A percentile compares a stretch with the other conserved stretches of the same genome.
Conservation (phyloP, 768 basidiomycete genomes). For the Collybia nuda region DNA sequence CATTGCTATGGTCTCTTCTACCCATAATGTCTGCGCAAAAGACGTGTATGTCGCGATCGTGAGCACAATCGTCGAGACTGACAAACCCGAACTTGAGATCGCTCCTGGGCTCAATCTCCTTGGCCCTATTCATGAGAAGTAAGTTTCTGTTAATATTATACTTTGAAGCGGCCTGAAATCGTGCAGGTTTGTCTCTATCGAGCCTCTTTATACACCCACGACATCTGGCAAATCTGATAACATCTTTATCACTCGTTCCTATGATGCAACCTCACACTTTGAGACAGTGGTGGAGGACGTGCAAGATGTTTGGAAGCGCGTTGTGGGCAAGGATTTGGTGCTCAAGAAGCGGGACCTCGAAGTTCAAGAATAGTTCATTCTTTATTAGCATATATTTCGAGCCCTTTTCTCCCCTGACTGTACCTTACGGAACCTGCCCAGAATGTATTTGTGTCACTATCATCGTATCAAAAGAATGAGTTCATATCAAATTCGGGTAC, state of each 20-base stretch:
- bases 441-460: conserved; percentile 10
- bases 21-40: conserved; percentile 97
- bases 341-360: conserved; percentile 87
- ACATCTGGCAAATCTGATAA: conserved; percentile 79
- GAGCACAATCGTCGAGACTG: conserved; percentile 96
- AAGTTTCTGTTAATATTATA: conserved; percentile 21
- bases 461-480: conserved; percentile 54
- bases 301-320: conserved; percentile 91
- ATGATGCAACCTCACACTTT: conserved; percentile 98
- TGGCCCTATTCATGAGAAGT: conserved; percentile 95
- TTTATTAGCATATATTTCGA: background rate
- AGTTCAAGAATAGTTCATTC: conserved; percentile 42
- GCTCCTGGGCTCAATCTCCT: conserved; percentile 89
- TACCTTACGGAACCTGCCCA: conserved; percentile 4
- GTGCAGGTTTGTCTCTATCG: conserved; percentile 84
- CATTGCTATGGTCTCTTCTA: conserved; percentile 94
- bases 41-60: conserved; percentile 97
- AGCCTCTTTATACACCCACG: conserved; percentile 87
- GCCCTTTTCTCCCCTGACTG: conserved; percentile 2
- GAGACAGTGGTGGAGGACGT: conserved; percentile 99
- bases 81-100: conserved; percentile 89
- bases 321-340: conserved; percentile 73
- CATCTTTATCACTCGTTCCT: conserved; percentile 96
- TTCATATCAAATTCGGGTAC: conserved; percentile 89
- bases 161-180: conserved; percentile 8